Evolutionary conservation across 768 basidiomycete species (phyloP).

Genomic region (Termitomyces eurrhizus): DNA sequence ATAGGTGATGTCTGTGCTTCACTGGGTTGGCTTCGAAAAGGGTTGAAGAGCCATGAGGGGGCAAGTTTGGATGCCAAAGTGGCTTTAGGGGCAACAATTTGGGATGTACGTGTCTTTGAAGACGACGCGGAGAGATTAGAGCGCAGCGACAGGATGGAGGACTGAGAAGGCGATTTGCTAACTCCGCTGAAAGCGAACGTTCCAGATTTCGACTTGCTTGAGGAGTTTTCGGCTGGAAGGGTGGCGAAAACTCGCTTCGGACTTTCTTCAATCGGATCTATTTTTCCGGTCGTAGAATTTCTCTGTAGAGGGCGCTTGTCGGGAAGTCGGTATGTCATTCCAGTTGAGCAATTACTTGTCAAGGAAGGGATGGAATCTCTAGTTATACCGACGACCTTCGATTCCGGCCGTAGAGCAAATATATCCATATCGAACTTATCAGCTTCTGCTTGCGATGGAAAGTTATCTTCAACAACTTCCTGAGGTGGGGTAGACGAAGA

Average conservation of each 20-base stretch:
- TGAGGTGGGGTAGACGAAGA: slow-evolving; percentile 28
- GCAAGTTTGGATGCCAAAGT: slow-evolving; percentile 57
- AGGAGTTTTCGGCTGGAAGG: slow-evolving; percentile 44
- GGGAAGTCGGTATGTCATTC: slow-evolving; percentile 30
- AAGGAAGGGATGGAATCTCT: slow-evolving; percentile 41
- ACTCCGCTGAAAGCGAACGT: slow-evolving; percentile 27
- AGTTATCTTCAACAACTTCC: slow-evolving; percentile 30
- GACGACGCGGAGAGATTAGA: slow-evolving; percentile 48
- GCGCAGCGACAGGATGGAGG: slow-evolving; percentile 55
- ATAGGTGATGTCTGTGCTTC: slow-evolving; percentile 61
- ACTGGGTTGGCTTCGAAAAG: slow-evolving; percentile 60
- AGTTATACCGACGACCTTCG: slow-evolving; percentile 22
- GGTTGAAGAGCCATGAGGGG: slow-evolving; percentile 77
- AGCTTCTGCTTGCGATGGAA: slow-evolving; percentile 51
- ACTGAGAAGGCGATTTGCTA: slow-evolving; percentile 63
- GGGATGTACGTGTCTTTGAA: slow-evolving; percentile 28
- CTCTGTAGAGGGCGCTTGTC: slow-evolving; percentile 49
- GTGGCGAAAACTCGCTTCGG: slow-evolving; percentile 48
- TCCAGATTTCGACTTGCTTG: slow-evolving; percentile 15
- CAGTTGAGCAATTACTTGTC: slow-evolving; percentile 25
- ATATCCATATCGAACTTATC: slow-evolving; percentile 72
- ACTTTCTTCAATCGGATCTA: slow-evolving; percentile 71
- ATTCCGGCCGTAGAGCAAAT: slow-evolving; percentile 50
- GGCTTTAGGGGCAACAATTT: slow-evolving; percentile 29
- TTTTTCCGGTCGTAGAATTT: slow-evolving; percentile 43